phyloP scores from a whole-genome alignment of 2,329 filamentous ascomycete genomes.

The Arthrobotrys sinensis region DNA sequence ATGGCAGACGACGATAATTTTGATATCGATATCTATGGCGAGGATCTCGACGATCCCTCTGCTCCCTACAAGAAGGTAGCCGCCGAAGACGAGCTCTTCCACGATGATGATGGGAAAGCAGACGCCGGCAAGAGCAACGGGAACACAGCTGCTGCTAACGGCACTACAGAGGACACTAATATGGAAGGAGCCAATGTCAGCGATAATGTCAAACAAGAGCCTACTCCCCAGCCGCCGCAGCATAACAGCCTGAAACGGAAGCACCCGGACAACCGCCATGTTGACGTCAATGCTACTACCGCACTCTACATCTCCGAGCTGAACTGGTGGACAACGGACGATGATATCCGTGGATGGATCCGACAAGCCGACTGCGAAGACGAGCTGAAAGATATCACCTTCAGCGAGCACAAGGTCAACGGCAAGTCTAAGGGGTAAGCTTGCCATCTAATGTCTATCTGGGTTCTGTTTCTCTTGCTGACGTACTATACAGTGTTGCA shows the following conservation, averaged over 20 bases:
- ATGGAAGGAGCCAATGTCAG: conserved; percentile 64
- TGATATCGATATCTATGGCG: conserved; percentile 81
- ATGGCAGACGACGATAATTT: conserved; percentile 79
- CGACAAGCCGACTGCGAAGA: conserved; percentile 84
- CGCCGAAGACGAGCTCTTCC: conserved; percentile 67
- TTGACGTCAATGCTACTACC: conserved; percentile 75
- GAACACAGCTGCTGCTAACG: conserved; percentile 55
- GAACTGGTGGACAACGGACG: conserved; percentile 97
- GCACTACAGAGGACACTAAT: conserved; percentile 64
- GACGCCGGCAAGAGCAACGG: conserved; percentile 50
- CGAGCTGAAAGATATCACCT: conserved; percentile 91
- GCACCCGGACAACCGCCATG: conserved; percentile 71
- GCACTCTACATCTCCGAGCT: conserved; percentile 90
- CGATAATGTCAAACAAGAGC: conserved; percentile 62
- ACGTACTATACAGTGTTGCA: conserved; percentile 73
- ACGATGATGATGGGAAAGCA: conserved; percentile 63
- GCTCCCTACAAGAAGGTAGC: conserved; percentile 66
- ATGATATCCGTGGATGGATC: conserved; percentile 91
- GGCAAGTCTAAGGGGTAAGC: conserved; percentile 96
- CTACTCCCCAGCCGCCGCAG: conserved; percentile 68
- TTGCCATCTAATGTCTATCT: neutral
- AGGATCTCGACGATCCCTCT: conserved; percentile 68
- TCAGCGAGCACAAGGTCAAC: conserved; percentile 98
- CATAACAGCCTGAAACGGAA: conserved; percentile 77
- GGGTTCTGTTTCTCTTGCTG: conserved; percentile 9